Percentiles rank a stretch among this genome's conserved stretches.
Evolutionary conservation across 345 rosid species (phyloP).

Genomic region (Physaria fendleri): DNA sequence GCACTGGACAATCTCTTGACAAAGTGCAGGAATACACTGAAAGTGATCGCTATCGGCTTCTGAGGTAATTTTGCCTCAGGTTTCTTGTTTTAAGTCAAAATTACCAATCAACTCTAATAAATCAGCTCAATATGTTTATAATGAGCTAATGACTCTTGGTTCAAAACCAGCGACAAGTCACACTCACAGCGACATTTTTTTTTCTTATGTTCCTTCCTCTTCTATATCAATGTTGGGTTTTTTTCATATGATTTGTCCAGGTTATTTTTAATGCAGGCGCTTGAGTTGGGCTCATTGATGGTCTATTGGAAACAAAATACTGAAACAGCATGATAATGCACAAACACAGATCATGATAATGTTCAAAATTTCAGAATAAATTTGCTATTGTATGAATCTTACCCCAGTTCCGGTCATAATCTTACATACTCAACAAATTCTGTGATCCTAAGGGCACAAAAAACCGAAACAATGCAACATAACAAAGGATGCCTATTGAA

Average conservation of each 20-base stretch:
- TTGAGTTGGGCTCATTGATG: slow-evolving; percentile 89
- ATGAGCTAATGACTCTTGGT: too few species aligned
- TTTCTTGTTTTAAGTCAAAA: too few species aligned
- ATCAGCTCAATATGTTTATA: too few species aligned
- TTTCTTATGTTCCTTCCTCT: not conserved
- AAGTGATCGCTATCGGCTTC: too few species aligned
- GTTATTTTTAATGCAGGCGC: slow-evolving; percentile 46
- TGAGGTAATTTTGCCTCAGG: too few species aligned
- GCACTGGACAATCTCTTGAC: too few species aligned
- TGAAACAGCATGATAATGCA: slow-evolving; percentile 25
- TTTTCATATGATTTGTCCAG: not conserved
- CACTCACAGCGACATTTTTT: not conserved
- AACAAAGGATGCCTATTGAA: not conserved
- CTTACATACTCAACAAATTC: not conserved
- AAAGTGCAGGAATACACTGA: too few species aligned
- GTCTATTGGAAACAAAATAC: slow-evolving; percentile 70
- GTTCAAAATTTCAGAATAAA: slow-evolving; percentile 7
- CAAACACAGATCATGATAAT: not conserved
- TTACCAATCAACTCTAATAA: too few species aligned
- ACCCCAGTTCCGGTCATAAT: not conserved
- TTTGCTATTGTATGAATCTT: not conserved
- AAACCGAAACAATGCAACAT: not conserved
- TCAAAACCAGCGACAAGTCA: not conserved
- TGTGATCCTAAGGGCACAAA: not conserved
- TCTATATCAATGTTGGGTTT: not conserved